Evolutionary conservation across 768 basidiomycete genomes (phyloP).

Genomic region (Amanita inopinata): DNA sequence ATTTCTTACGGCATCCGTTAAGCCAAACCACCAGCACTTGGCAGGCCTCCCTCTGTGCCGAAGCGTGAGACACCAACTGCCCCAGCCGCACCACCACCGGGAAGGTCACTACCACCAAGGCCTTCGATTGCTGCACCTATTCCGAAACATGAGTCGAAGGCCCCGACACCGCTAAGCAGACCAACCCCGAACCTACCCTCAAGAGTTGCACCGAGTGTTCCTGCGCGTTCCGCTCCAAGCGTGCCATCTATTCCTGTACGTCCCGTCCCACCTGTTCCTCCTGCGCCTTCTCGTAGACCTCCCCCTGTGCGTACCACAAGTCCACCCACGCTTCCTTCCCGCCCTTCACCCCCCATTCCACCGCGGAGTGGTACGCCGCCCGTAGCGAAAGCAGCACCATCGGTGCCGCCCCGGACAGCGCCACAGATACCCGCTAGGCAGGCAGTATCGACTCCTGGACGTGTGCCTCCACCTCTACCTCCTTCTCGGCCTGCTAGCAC

Average conservation of each 20-base stretch:
- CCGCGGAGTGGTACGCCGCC: conserved; percentile 27
- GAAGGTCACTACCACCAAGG: conserved; percentile 17
- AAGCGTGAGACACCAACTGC: conserved; percentile 29
- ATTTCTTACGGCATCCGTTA: conserved; percentile 4
- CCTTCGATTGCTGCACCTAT: conserved; percentile 18
- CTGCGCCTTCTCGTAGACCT: conserved; percentile 32
- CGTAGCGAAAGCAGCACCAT: conserved; percentile 20
- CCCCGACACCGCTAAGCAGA: conserved; percentile 25
- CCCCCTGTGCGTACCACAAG: conserved; percentile 24
- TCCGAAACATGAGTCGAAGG: conserved; percentile 16
- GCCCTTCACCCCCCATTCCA: conserved; percentile 33
- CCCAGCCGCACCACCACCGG: conserved; percentile 20
- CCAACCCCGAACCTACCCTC: conserved; percentile 24
- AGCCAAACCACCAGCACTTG: conserved; percentile 58
- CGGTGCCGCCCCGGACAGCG: conserved; percentile 26
- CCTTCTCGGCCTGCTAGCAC: conserved; percentile 32
- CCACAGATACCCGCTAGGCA: conserved; percentile 21
- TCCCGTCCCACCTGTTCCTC: conserved; percentile 22
- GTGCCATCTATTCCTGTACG: conserved; percentile 22
- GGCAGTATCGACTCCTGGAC: conserved; percentile 11
- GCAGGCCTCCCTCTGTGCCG: conserved; percentile 58
- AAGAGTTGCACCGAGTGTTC: conserved; percentile 22
- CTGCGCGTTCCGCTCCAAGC: conserved; percentile 22
- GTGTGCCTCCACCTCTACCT: conserved; percentile 31
- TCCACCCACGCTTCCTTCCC: conserved; percentile 26